Evolutionary conservation across 2,329 filamentous ascomycete genomes (phyloP), one percentile per base, ranked within the genome.

Genomic region (Fusarium beomiforme): DNA sequence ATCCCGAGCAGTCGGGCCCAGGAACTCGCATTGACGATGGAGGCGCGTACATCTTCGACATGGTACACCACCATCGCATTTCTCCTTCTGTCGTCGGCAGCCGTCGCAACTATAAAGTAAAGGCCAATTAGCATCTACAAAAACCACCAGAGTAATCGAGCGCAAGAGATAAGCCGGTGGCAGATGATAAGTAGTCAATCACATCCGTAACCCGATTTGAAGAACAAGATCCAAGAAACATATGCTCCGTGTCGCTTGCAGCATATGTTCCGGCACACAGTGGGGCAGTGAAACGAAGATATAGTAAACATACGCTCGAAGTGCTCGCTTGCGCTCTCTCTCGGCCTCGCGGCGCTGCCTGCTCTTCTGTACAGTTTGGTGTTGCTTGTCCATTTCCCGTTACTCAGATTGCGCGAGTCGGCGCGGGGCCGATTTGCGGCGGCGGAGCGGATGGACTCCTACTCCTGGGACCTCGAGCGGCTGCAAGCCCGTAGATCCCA

Each of bases 31-130:
- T 71, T 83, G 82, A 44, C 86, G 83, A 64, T 83, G 83, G 70
- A 87, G 83, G 64, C 84, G 85, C 61, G 83, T 80, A 73, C 86
- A 88, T 59, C 86, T 79, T 49, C 85, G 83, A 73, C 86, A 88
- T 4, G 86, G 86, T 21, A 86, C 80, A 53, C 86, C 86, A 49
- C 86, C 86, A 71, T 88, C 85, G 72, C 86, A 88, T 78, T 87
- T 87, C 76, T 88, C 86, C 74, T 88, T 88, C 62, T 86, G 82
- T 67, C 85, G 82, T 64, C 86, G 85, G 76, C 86, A 88, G 56
- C 84, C 84, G 74, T 87, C 85, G 73, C 86, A 88, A 64, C 86
- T 88, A 50, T 34, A 50, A 36, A 34, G 46, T 21, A n/a, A 31
- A 31, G 23, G 19, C n/a, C 21, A 63, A 36, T 73, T 36, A 73